Conservation (phyloP, 2,329 filamentous ascomycete genomes). For the Daldinia eschscholtzii region DNA sequence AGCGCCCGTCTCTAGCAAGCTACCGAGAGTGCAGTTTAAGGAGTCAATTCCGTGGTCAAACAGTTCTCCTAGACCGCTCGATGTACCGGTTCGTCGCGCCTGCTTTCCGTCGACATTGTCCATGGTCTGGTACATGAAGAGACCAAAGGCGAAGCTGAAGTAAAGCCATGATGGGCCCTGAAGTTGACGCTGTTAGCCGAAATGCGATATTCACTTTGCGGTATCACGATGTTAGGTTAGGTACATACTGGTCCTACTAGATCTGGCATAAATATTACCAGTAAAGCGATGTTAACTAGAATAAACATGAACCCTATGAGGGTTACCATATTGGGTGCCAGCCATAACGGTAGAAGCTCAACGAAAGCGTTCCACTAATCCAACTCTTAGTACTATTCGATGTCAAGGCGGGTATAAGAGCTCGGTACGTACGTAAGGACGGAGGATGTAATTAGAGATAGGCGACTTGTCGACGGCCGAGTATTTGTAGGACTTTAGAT, state of each 20-base stretch:
- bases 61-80: constrained; percentile 92
- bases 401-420: constrained; percentile 25
- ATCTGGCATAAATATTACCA: constrained; percentile 88
- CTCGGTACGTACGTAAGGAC: constrained; percentile 83
- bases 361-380: constrained; percentile 96
- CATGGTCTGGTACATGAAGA: constrained; percentile 99
- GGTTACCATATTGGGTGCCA: constrained; percentile 98
- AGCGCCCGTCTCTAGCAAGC: constrained; percentile 89
- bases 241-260: constrained; percentile 84
- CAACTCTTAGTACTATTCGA: constrained; percentile 44
- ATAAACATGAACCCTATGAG: constrained; percentile 96
- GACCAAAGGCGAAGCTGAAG: constrained; percentile 92
- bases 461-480: constrained; percentile 96
- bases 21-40: constrained; percentile 94
- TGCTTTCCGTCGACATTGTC: constrained; percentile 99
- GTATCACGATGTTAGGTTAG: constrained; percentile 7
- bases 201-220: neutral
- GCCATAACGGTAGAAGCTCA: constrained; percentile 91
- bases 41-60: constrained; percentile 99
- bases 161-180: constrained; percentile 92
- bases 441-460: constrained; percentile 92
- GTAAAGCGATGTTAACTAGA: constrained; percentile 79
- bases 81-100: constrained; percentile 92
- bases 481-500: constrained; percentile 97
- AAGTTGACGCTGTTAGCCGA: constrained; percentile 33